Evolutionary conservation across 2,329 filamentous ascomycete species (phyloP), one percentile per base, ranked within the genome.

Genomic region (Talaromyces verruculosus): DNA sequence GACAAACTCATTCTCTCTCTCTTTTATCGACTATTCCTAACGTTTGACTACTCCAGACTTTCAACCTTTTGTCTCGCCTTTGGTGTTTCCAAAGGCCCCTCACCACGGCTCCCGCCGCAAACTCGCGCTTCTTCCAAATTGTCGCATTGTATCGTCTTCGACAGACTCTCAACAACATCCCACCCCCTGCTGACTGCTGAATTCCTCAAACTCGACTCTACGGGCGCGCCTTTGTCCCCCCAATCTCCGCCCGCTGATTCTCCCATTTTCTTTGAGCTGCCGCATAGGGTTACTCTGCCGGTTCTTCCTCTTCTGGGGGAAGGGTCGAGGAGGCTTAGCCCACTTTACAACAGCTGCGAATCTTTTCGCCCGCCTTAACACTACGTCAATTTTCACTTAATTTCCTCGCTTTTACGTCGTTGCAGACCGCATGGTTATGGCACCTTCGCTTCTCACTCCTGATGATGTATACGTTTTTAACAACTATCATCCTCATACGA

Each of bases 251-350:
- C 74, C 71, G 72, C 72, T 69, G 71, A 78, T 84, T 80, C 85
- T 83, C 78, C 82, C 86, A 80, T 81, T 86, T 82, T 82, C 83
- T 81, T 82, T 87, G 91, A 96, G 92, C 94, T 98, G 95, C 95
- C 95, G 95, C 94, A 99, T 99, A 98, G 92, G 91, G 96, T 91
- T 89, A 88, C 88, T 89, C 89, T 88, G 88, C 87, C 89, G 91
- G 91, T 93, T 96, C 94, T 98, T 98, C 94, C 93, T 97, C 94
- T 95, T 84, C 85, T 84, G 82, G 94, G 93, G 95, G 95, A 94
- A 96, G 95, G 95, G 92, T 97, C 93, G 91, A 92, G 91, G 90
- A 94, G 92, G 90, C 92, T 91, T 92, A 91, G 92, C 90, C 91
- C 91, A 88, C 89, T 89, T 87, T 89, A 85, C 86, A 86, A 91